A percentile compares a stretch with the other conserved stretches of the same genome.
Conservation (phyloP, 2,329 filamentous ascomycete genomes). For the Fusarium nelsonii region DNA sequence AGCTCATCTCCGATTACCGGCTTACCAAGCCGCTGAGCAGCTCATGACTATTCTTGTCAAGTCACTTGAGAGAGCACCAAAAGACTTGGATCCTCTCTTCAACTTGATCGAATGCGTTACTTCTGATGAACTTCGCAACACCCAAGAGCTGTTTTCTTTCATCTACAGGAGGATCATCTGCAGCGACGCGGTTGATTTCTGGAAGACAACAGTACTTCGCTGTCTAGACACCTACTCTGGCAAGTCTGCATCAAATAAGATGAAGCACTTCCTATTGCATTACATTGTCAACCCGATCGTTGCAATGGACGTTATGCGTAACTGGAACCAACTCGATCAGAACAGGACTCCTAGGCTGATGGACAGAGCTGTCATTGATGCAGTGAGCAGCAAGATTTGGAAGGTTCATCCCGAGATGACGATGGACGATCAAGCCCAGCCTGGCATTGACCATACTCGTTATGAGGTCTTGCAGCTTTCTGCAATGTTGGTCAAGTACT, state of each 20-base stretch:
- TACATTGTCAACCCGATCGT: slow-evolving; percentile 96
- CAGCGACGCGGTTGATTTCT: slow-evolving; percentile 86
- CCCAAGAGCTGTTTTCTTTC: slow-evolving; percentile 81
- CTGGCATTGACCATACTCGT: slow-evolving; percentile 92
- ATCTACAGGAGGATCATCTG: slow-evolving; percentile 88
- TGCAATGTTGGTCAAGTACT: slow-evolving; percentile 94
- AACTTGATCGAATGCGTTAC: slow-evolving; percentile 87
- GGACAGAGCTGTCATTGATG: slow-evolving; percentile 87
- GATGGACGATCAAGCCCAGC: slow-evolving; percentile 84
- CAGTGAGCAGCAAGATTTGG: slow-evolving; percentile 94
- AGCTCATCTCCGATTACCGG: slow-evolving; percentile 80
- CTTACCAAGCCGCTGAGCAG: slow-evolving; percentile 90
- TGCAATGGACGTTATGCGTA: slow-evolving; percentile 93
- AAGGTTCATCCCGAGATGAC: slow-evolving; percentile 86
- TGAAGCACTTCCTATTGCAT: slow-evolving; percentile 92
- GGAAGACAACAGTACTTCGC: slow-evolving; percentile 82
- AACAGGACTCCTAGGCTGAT: slow-evolving; percentile 77
- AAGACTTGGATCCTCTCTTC: slow-evolving; percentile 86
- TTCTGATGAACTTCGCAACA: slow-evolving; percentile 81
- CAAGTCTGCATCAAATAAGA: slow-evolving; percentile 83
- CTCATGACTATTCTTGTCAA: slow-evolving; percentile 87
- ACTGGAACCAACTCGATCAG: slow-evolving; percentile 73
- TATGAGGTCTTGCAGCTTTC: slow-evolving; percentile 97
- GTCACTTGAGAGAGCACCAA: slow-evolving; percentile 79
- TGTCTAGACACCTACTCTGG: slow-evolving; percentile 90